Conservation (phyloP, 306 rosid species). For the Inga laurina region DNA sequence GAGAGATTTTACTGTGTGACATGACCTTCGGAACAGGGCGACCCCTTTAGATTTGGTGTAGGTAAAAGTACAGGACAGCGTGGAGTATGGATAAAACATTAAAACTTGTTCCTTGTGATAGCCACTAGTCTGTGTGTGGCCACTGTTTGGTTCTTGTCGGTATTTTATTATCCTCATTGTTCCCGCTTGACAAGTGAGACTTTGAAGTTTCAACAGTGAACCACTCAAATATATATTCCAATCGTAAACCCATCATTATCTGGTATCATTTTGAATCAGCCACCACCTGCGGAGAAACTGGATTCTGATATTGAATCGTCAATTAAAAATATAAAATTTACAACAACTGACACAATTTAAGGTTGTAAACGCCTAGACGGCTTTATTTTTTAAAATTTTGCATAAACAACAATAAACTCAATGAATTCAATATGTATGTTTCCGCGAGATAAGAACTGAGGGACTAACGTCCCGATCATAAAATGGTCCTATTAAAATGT, state of each 20-base stretch:
- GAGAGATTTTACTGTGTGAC: not conserved
- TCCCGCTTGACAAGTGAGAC: not conserved
- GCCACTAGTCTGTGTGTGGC: not conserved
- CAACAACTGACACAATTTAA: not conserved
- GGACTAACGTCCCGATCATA: too few species aligned
- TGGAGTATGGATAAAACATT: not conserved
- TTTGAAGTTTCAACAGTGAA: not conserved
- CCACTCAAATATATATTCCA: too few species aligned
- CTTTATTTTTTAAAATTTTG: too few species aligned
- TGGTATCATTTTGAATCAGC: not conserved
- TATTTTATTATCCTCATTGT: not conserved
- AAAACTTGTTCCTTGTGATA: not conserved
- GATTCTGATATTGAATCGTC: not conserved
- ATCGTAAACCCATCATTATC: too few species aligned
- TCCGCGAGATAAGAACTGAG: not conserved
- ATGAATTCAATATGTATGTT: not conserved
- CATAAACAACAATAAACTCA: not conserved
- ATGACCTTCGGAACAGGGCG: not conserved
- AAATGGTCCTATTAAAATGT: not conserved
- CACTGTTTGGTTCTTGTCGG: not conserved
- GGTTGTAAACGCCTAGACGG: not conserved
- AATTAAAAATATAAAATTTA: too few species aligned
- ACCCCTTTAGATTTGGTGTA: not conserved
- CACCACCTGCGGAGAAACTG: not conserved
- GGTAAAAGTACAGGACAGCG: not conserved